phyloP scores from a whole-genome alignment of 148 eudicot species.

The Dysphania ambrosioides region DNA sequence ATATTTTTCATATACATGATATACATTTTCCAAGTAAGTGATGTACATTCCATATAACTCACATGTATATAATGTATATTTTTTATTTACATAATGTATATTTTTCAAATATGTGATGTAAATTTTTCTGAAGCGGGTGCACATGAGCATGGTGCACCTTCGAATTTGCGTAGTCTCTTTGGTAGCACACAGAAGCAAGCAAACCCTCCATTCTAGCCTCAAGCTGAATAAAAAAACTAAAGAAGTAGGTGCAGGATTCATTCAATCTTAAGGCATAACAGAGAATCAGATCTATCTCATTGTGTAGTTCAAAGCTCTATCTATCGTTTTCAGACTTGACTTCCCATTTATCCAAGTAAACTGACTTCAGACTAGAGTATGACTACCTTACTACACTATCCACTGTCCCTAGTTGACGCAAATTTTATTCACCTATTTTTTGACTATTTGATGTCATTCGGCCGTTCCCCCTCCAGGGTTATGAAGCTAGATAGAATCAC shows the following conservation, averaged over 20 bases:
- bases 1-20: no score
- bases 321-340: background rate
- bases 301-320: background rate
- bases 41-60: no score
- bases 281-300: slow-evolving; percentile 21
- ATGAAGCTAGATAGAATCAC: no score
- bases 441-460: no score
- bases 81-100: no score
- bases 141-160: no score
- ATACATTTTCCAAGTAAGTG: no score
- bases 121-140: no score
- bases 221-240: background rate
- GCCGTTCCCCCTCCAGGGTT: no score
- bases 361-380: background rate
- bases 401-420: slow-evolving; percentile 1
- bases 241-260: slow-evolving; percentile 6
- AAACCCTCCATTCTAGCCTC: background rate
- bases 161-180: slow-evolving; percentile 22
- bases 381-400: background rate
- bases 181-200: slow-evolving; percentile 8
- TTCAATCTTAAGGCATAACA: background rate
- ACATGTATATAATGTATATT: no score
- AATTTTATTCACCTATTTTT: background rate
- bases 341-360: background rate
- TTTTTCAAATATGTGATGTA: no score